Evolutionary conservation across 495 filamentous ascomycete genomes (phyloP), one percentile per base, ranked within the genome.

Genomic region (Penicillium ucsense): DNA sequence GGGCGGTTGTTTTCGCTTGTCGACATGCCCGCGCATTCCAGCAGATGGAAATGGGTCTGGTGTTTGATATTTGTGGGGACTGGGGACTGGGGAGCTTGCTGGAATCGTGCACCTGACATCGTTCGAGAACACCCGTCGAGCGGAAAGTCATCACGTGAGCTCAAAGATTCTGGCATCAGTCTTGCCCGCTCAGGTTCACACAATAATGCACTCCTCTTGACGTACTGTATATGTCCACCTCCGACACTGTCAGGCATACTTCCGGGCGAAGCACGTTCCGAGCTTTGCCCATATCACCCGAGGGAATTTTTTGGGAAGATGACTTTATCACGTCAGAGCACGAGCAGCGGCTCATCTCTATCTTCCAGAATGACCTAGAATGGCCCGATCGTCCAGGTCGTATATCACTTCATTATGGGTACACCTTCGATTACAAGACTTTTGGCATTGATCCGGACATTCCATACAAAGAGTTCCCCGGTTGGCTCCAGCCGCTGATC

Each of bases 341-440:
- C 43, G 67, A 70, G 41, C 49, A 54, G 31, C 46, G 45, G 0
- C 67, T 70, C 5, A 59, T 70, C 43, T 53, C 54, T 10, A 55
- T 67, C 52, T 68, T 68, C 47, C 54, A 29, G 40, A 48, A 62
- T 12, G 56, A 63, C 36, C 43, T 70, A 31, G 31, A 51, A 53
- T 70, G 67, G 67, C 56, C 67, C 10, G 61, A 63, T 36, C 67
- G 67, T 41, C 34, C 55, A 2, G 67, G 67, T 4, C 63, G 67
- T 7, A 48, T 63, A 40, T 68, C 67, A 11, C 60, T 70, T 1
- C 67, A 70, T 46, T 70, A 68, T 50, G 67, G 67, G 55, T 70
- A 70, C 48, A 61, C 60, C 30, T 70, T 70, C 54, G 65, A 70
- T 62, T 70, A 70, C 35, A 68, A 68, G 38, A 70, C 67, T 9